These are phyloP conservation scores for Symbiodinium pilosum DNA, from an alignment of 73 alveolate genomes.

Conservation along the genomic window DNA sequence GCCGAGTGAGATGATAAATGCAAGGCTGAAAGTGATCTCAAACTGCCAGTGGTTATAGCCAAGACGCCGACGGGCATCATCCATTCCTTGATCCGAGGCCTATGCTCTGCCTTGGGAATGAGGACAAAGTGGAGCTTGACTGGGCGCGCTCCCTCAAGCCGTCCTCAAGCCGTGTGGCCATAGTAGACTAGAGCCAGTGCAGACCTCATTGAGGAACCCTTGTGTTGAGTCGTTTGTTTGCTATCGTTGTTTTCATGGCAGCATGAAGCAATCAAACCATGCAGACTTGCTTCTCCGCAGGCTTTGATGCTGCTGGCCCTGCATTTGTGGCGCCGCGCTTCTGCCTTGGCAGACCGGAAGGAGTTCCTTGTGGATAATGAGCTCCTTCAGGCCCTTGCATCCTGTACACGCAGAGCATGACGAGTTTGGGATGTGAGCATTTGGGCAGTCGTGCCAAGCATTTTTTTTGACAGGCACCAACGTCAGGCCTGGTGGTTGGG, in stretches of 20 bases:
- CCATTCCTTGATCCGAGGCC: no score
- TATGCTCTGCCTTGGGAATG: background rate
- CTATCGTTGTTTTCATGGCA: background rate
- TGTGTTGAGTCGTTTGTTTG: no score
- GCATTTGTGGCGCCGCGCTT: slow-evolving; percentile 9
- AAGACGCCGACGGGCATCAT: no score
- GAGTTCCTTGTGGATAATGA: background rate
- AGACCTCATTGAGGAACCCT: no score
- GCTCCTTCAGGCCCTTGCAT: background rate
- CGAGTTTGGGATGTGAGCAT: no score
- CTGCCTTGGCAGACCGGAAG: background rate
- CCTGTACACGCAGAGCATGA: no score
- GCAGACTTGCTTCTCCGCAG: background rate
- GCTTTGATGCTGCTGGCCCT: slow-evolving; percentile 1
- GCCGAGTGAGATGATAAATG: no score
- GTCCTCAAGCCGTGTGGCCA: no score
- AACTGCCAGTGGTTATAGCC: no score
- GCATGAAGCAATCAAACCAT: background rate
- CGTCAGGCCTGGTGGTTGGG: background rate
- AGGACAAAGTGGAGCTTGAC: slow-evolving; percentile 18
- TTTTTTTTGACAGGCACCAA: background rate
- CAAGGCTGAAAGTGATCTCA: background rate
- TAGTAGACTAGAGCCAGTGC: no score
- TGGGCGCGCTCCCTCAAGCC: background rate
- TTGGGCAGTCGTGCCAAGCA: background rate